Evolutionary conservation across 768 basidiomycete species (phyloP).

Genomic region (Amanita muscaria): DNA sequence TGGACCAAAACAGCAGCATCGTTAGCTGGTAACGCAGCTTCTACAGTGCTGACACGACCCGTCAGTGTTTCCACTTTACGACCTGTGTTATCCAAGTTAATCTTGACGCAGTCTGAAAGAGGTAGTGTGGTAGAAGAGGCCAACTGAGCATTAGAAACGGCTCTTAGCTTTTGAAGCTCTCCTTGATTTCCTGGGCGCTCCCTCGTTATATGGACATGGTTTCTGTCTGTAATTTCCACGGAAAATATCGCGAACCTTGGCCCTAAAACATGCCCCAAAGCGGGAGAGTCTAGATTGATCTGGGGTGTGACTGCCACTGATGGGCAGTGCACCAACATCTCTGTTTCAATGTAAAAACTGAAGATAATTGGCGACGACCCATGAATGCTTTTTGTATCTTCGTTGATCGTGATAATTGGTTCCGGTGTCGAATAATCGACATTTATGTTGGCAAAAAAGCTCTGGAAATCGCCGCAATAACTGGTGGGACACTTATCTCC

Average conservation of each 20-base stretch:
- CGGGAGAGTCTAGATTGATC: conserved; percentile 4
- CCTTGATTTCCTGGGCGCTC: conserved; percentile 5
- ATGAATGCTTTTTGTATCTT: conserved; percentile 15
- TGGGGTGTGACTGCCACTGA: conserved; percentile 9
- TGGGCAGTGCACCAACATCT: conserved; percentile 14
- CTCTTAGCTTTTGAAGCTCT: conserved; percentile 5
- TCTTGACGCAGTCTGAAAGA: not conserved
- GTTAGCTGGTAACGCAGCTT: conserved; percentile 14
- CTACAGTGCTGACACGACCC: conserved; percentile 15
- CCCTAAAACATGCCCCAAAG: conserved; percentile 15
- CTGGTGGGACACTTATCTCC: conserved; percentile 7
- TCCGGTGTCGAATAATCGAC: conserved; percentile 7
- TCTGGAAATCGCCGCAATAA: conserved; percentile 11
- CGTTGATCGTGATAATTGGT: conserved; percentile 10
- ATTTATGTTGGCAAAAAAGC: not conserved
- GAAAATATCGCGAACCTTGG: conserved; percentile 16
- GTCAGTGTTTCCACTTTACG: conserved; percentile 13
- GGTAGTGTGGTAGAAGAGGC: not conserved
- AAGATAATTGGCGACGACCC: conserved; percentile 17
- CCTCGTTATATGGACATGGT: conserved; percentile 15
- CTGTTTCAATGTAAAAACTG: conserved; percentile 18
- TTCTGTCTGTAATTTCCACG: conserved; percentile 17
- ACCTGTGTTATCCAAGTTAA: not conserved
- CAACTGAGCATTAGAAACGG: not conserved
- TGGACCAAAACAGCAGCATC: conserved; percentile 15